Evolutionary conservation across 1,139 yeast species (phyloP).

Genomic region (Wickerhamiella pararugosa): DNA sequence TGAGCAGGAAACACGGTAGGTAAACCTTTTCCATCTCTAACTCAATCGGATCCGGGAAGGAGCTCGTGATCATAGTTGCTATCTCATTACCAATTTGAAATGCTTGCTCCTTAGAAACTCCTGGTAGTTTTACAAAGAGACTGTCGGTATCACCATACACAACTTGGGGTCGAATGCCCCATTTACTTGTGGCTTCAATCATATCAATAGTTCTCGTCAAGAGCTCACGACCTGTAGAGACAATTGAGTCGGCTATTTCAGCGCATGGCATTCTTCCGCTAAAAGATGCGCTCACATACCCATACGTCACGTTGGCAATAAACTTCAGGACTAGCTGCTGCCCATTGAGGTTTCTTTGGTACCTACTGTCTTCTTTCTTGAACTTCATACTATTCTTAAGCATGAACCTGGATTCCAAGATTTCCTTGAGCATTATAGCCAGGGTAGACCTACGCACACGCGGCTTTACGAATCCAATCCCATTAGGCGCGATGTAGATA

Average conservation of each 20-base stretch:
- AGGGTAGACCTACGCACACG: slow-evolving; percentile 53
- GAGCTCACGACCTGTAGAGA: slow-evolving; percentile 78
- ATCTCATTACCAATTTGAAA: slow-evolving; percentile 58
- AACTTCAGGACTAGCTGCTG: slow-evolving; percentile 77
- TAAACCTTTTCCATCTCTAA: slow-evolving; percentile 88
- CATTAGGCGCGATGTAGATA: slow-evolving; percentile 70
- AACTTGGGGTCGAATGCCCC: slow-evolving; percentile 67
- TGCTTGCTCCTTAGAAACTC: slow-evolving; percentile 62
- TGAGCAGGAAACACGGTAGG: slow-evolving; percentile 65
- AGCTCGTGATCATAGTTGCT: slow-evolving; percentile 45
- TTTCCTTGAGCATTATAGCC: slow-evolving; percentile 73
- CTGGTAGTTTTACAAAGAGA: slow-evolving; percentile 78
- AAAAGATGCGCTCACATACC: slow-evolving; percentile 85
- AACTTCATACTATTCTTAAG: slow-evolving; percentile 59
- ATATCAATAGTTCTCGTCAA: slow-evolving; percentile 51
- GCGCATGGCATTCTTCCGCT: slow-evolving; percentile 97
- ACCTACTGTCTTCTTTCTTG: slow-evolving; percentile 28
- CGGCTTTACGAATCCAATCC: slow-evolving; percentile 58
- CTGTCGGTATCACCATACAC: slow-evolving; percentile 97
- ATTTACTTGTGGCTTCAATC: slow-evolving; percentile 43
- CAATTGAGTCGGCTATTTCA: slow-evolving; percentile 89
- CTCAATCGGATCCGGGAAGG: slow-evolving; percentile 67
- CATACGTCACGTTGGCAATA: slow-evolving; percentile 91
- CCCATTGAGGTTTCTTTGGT: slow-evolving; percentile 48
- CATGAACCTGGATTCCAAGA: slow-evolving; percentile 64